phyloP scores from a whole-genome alignment of 495 filamentous ascomycete species.

The Xylaria bambusicola region DNA sequence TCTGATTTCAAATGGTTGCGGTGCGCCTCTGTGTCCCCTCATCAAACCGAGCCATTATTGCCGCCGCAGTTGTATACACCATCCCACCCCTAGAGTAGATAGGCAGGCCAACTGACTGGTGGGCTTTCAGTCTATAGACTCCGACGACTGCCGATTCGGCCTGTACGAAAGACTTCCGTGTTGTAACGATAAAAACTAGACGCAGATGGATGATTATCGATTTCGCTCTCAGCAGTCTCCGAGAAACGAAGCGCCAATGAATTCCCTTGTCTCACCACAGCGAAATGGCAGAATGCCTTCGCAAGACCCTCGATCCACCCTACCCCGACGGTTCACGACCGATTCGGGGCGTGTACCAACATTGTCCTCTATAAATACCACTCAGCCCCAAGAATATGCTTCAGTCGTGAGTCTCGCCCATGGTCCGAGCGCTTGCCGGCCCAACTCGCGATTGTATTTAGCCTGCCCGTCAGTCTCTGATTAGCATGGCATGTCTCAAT shows the following conservation, averaged over 20 bases:
- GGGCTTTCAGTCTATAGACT: constrained; percentile 34
- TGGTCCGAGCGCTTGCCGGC: constrained; percentile 1
- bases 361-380: constrained; percentile 66
- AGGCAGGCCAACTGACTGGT: constrained; percentile 19
- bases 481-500: constrained; percentile 30
- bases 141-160: constrained; percentile 41
- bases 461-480: constrained; percentile 20
- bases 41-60: constrained; percentile 3
- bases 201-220: constrained; percentile 67
- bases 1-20: background rate
- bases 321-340: constrained; percentile 93
- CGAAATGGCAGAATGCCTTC: constrained; percentile 64
- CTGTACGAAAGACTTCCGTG: constrained; percentile 48
- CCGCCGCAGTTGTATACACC: background rate
- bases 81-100: background rate
- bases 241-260: constrained; percentile 68
- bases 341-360: constrained; percentile 84
- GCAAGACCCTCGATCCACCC: constrained; percentile 66
- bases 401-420: constrained; percentile 41
- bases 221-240: constrained; percentile 75
- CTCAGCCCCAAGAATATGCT: constrained; percentile 48
- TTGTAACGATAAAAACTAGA: constrained; percentile 41
- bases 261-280: constrained; percentile 68
- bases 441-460: constrained; percentile 9
- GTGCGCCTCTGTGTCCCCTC: background rate